Evolutionary conservation across 2,329 filamentous ascomycete genomes (phyloP), one percentile per base, ranked within the genome.

Genomic region (Dactylonectria macrodidyma): DNA sequence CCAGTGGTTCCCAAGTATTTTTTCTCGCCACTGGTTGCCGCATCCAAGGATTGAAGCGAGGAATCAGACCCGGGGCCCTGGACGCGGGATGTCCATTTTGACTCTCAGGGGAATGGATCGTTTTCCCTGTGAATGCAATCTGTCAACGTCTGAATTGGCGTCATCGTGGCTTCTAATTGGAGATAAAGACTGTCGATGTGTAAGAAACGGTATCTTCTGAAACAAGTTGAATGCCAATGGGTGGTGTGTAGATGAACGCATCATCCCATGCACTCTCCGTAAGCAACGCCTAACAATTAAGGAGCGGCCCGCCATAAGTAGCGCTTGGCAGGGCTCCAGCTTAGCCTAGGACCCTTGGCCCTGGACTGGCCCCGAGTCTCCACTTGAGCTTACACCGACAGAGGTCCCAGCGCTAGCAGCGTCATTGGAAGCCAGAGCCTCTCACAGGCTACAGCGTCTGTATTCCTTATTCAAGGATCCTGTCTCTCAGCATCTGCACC

Each of bases 31-130:
- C 48, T n/a, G 12, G 48, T 19, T 54, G 36, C 59, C 59, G 24
- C 26, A 62, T 38, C 10, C 14, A 47, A 48, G 59, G 57, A 59
- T 59, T 19, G 46, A 59, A 60, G 57, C 57, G 57, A 61, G 22
- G 24, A 48, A 56, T n/a, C 24, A 41, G 30, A 2, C 59, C 59
- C n/a, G 26, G 41, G 60, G 14, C 60, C 60, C 51, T 63, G 60
- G 52, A 38, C n/a, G 30, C 8, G 24, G 24, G 24, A 54, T 22
- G 30, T 51, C 19, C 46, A 22, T 48, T 33, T n/a, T 22, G 33
- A 22, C 26, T 19, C 24, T 22, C n/a, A 26, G 58, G 24, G 19
- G 50, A 24, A 22, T 24, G 26, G 44, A 3, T 54, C 52, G 48
- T 46, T 44, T 47, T 66, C 64, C 64, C 10, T 52, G 9, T 22